These are phyloP conservation scores for Amanita rubescens DNA, from an alignment of 768 basidiomycete species.

Conservation along the genomic window DNA sequence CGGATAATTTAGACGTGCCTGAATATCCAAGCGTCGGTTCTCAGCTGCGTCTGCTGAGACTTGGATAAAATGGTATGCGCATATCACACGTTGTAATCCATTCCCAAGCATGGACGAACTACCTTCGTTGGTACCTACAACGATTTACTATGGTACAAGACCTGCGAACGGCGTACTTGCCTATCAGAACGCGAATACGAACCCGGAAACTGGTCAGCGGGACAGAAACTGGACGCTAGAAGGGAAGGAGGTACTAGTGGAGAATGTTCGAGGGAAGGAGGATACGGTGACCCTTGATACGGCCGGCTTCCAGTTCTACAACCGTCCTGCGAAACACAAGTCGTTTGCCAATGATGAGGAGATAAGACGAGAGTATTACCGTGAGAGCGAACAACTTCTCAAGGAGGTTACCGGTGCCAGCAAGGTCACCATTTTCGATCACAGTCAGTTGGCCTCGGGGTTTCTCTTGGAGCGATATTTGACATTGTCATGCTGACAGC, in stretches of 20 bases:
- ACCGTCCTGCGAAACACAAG: slow-evolving; percentile 34
- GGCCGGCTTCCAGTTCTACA: slow-evolving; percentile 42
- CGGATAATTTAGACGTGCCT: too few relatives aligned
- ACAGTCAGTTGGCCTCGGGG: slow-evolving; percentile 34
- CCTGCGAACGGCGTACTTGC: slow-evolving; percentile 34
- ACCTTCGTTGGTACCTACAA: too few relatives aligned
- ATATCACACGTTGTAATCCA: too few relatives aligned
- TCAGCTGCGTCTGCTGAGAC: too few relatives aligned
- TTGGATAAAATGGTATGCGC: too few relatives aligned
- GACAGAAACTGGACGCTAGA: slow-evolving; percentile 34
- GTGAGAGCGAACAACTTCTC: slow-evolving; percentile 49
- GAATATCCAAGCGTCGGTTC: too few relatives aligned
- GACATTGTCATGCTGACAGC: slow-evolving; percentile 15
- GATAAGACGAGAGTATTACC: slow-evolving; percentile 51
- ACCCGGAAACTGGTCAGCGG: slow-evolving; percentile 27
- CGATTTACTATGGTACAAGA: slow-evolving; percentile 29
- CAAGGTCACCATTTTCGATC: slow-evolving; percentile 52
- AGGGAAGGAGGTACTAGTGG: slow-evolving; percentile 32
- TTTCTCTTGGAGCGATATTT: background rate
- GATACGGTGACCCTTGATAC: slow-evolving; percentile 36
- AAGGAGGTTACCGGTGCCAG: slow-evolving; percentile 56
- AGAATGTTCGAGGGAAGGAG: slow-evolving; percentile 49
- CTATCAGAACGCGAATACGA: slow-evolving; percentile 28
- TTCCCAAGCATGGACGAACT: too few relatives aligned
- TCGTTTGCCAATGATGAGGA: slow-evolving; percentile 43